Evolutionary conservation across 345 rosid species (phyloP).

Genomic region (Hypericum perforatum): DNA sequence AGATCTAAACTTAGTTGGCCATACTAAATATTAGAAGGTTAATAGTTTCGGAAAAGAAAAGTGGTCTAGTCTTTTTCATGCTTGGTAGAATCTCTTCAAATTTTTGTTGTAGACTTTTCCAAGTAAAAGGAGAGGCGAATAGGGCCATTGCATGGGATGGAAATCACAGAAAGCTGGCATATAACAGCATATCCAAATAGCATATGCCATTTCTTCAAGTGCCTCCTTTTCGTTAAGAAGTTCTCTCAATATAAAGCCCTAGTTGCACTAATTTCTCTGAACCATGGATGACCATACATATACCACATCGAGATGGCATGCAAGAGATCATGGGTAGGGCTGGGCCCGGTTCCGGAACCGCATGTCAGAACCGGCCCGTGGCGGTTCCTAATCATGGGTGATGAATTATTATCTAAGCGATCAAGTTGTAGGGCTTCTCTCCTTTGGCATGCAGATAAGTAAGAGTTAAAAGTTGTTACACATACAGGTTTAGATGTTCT

Average conservation of each 20-base stretch:
- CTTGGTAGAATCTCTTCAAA: constrained; percentile 19
- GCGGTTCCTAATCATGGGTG: too few species aligned
- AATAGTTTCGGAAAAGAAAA: too few species aligned
- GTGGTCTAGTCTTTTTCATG: constrained; percentile 20
- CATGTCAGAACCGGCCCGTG: too few species aligned
- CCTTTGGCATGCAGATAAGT: constrained; percentile 42
- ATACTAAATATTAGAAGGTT: too few species aligned
- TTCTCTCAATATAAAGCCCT: not conserved
- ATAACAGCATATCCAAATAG: constrained; percentile 33
- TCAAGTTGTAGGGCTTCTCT: constrained; percentile 53
- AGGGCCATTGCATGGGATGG: constrained; percentile 16
- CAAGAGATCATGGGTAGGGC: not conserved
- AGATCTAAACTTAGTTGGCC: too few species aligned
- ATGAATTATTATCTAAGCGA: too few species aligned
- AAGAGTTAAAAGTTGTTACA: not conserved
- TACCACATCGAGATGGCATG: not conserved
- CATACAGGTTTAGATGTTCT: not conserved
- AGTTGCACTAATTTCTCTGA: not conserved
- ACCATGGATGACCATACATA: constrained; percentile 2
- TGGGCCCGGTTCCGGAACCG: too few species aligned
- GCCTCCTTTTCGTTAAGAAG: constrained; percentile 3
- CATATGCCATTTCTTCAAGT: constrained; percentile 35
- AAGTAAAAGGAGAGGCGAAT: constrained; percentile 7
- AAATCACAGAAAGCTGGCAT: constrained; percentile 22
- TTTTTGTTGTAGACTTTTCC: constrained; percentile 10